Percentiles rank a stretch among this genome's conserved stretches.
Conservation (phyloP, 352 stramenopile genomes). For the Saprolegnia parasitica region DNA sequence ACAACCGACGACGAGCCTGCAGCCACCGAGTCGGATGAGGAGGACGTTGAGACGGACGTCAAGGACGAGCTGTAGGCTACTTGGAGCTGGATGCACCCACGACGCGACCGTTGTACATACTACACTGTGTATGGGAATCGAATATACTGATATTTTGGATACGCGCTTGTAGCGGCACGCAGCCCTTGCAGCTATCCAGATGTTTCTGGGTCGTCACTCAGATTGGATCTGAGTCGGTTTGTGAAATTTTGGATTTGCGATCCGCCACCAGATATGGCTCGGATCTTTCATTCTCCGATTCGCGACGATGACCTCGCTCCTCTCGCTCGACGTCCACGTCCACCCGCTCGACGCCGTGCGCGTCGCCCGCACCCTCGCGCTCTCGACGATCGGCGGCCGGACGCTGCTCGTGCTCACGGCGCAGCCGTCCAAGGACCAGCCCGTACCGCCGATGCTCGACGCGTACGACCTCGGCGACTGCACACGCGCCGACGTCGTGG, state of each 20-base stretch:
- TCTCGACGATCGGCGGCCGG: background rate
- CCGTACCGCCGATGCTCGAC: background rate
- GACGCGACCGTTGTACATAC: no score
- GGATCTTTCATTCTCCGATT: no score
- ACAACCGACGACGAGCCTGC: slow-evolving; percentile 30
- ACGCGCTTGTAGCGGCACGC: no score
- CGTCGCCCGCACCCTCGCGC: background rate
- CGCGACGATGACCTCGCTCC: background rate
- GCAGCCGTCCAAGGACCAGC: background rate
- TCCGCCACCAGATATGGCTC: no score
- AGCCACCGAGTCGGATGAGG: no score
- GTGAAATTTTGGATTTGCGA: no score
- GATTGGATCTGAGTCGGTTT: no score
- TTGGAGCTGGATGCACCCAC: no score
- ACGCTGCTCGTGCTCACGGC: background rate
- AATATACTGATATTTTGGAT: no score
- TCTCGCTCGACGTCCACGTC: background rate
- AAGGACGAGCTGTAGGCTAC: slow-evolving; percentile 76
- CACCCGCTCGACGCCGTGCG: background rate
- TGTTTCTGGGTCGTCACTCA: no score
- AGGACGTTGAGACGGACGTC: background rate
- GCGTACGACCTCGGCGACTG: background rate
- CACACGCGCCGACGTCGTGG: background rate
- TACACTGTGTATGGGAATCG: no score
- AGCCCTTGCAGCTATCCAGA: no score